Evolutionary conservation across 495 filamentous ascomycete species (phyloP).

Genomic region (Aspergillus egyptiacus): DNA sequence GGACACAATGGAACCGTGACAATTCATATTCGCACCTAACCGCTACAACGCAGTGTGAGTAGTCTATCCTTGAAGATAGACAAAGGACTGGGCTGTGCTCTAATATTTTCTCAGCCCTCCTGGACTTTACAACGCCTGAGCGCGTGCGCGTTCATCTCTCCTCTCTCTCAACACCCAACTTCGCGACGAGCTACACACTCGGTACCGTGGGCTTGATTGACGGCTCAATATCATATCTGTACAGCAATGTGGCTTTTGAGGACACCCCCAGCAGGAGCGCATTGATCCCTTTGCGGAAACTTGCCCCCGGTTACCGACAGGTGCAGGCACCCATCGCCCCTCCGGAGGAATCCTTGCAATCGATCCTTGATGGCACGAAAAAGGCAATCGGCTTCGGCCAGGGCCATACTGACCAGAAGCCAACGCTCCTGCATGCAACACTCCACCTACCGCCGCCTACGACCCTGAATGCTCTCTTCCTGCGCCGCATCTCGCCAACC

Average conservation of each 20-base stretch:
- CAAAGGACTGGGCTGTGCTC: background rate
- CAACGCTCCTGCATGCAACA: conserved; percentile 78
- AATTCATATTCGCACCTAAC: conserved; percentile 89
- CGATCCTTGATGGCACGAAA: conserved; percentile 24
- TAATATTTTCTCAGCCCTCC: conserved; percentile 51
- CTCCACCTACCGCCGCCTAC: conserved; percentile 75
- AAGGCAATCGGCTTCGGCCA: conserved; percentile 12
- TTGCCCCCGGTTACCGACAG: conserved; percentile 67
- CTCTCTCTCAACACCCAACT: conserved; percentile 83
- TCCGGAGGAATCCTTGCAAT: conserved; percentile 30
- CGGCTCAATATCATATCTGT: conserved; percentile 86
- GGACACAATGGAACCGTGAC: conserved; percentile 84
- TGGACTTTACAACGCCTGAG: conserved; percentile 81
- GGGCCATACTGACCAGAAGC: conserved; percentile 34
- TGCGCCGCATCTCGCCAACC: conserved; percentile 72
- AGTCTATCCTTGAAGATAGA: background rate
- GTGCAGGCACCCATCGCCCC: conserved; percentile 42
- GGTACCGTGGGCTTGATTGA: conserved; percentile 81
- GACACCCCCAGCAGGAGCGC: conserved; percentile 50
- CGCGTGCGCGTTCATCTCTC: conserved; percentile 70
- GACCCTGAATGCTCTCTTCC: conserved; percentile 79
- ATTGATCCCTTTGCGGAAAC: conserved; percentile 54
- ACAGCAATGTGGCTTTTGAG: conserved; percentile 69
- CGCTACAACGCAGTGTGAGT: conserved; percentile 71
- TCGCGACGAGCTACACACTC: conserved; percentile 84